A percentile compares a stretch with the other conserved stretches of the same genome.
Conservation (phyloP, 768 basidiomycete species). For the Termitomyces sp. region DNA sequence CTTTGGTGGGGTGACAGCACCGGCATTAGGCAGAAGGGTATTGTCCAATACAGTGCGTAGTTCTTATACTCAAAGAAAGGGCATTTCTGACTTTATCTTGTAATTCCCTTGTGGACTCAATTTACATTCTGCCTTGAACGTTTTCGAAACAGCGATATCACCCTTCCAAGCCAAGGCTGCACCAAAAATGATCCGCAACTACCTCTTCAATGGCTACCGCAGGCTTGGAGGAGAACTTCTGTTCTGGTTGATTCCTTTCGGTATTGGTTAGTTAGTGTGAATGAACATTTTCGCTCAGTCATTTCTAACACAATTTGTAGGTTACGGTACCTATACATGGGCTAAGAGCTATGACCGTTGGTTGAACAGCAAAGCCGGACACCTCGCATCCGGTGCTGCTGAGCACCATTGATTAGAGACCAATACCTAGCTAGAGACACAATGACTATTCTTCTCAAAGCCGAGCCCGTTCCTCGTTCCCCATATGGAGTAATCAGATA, state of each 20-base stretch:
- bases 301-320: slow-evolving; percentile 28
- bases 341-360: slow-evolving; percentile 61
- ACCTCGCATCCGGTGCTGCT: slow-evolving; percentile 36
- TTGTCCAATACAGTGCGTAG: slow-evolving; percentile 77
- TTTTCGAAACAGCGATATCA: slow-evolving; percentile 60
- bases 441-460: not conserved
- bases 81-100: not conserved
- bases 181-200: slow-evolving; percentile 63
- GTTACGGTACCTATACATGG: slow-evolving; percentile 77
- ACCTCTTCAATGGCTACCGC: slow-evolving; percentile 84
- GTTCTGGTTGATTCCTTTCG: slow-evolving; percentile 78
- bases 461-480: not conserved
- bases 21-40: slow-evolving; percentile 64
- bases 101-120: too few species aligned
- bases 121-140: not conserved
- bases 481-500: slow-evolving; percentile 4
- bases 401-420: slow-evolving; percentile 4
- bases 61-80: not conserved
- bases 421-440: slow-evolving; percentile 1
- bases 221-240: slow-evolving; percentile 68
- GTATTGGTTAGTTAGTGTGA: slow-evolving; percentile 64
- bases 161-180: slow-evolving; percentile 74
- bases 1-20: slow-evolving; percentile 87
- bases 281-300: not conserved
- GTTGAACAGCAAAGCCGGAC: slow-evolving; percentile 80